A percentile compares a stretch with the other conserved stretches of the same genome.
Conservation (phyloP, 345 rosid species). For the Hibiscus syriacus region DNA sequence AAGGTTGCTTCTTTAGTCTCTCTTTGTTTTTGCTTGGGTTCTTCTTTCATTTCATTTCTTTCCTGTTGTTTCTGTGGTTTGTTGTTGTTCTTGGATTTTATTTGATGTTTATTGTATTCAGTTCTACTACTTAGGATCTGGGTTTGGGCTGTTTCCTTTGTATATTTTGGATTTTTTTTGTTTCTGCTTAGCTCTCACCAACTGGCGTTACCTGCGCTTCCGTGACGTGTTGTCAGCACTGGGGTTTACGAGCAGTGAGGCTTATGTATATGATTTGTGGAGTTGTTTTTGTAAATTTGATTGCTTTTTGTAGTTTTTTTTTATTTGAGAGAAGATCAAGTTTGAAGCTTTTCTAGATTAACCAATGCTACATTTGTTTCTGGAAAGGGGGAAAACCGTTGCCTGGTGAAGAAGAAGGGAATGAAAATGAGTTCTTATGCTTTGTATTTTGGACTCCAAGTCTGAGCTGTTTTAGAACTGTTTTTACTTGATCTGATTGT, state of each 20-base stretch:
- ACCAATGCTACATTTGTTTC: too few relatives aligned
- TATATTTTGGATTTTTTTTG: too few relatives aligned
- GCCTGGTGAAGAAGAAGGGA: background rate
- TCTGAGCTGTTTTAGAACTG: background rate
- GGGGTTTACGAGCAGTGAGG: too few relatives aligned
- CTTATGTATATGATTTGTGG: background rate
- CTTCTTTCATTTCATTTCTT: background rate
- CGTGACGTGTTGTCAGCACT: too few relatives aligned
- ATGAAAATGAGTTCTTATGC: background rate
- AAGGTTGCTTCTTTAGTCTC: background rate
- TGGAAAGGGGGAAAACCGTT: too few relatives aligned
- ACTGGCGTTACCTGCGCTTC: too few relatives aligned
- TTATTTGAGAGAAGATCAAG: background rate
- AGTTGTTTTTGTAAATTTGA: background rate
- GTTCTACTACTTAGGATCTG: constrained; percentile 19
- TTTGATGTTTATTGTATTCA: background rate
- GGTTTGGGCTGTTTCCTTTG: constrained; percentile 7
- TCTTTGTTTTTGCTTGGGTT: background rate
- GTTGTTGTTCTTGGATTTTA: too few relatives aligned
- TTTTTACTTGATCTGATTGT: background rate
- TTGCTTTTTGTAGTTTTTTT: background rate
- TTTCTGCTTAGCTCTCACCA: too few relatives aligned
- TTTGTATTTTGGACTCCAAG: background rate
- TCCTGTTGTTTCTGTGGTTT: too few relatives aligned
- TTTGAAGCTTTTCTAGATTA: background rate